Percentiles rank a stretch among this genome's conserved stretches.
Conservation (phyloP, 352 stramenopile species). For the Pythium phragmitis region DNA sequence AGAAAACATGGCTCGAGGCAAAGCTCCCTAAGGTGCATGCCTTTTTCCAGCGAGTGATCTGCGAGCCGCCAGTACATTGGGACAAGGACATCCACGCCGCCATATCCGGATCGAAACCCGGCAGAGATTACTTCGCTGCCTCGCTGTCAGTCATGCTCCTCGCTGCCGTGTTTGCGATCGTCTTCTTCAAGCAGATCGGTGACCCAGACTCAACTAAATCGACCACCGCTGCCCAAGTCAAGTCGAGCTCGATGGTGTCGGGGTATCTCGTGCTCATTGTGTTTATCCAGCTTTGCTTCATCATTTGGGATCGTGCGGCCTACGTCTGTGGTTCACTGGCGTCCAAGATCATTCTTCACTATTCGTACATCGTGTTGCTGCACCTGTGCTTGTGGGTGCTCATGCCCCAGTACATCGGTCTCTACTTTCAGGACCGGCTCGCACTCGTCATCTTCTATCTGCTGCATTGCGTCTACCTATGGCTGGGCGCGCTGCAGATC, state of each 20-base stretch:
- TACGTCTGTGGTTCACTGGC: slow-evolving; percentile 74
- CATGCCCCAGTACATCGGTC: slow-evolving; percentile 68
- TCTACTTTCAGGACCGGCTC: slow-evolving; percentile 76
- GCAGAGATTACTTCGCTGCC: slow-evolving; percentile 69
- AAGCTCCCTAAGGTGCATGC: slow-evolving; percentile 42
- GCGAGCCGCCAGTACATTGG: slow-evolving; percentile 66
- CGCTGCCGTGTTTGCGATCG: slow-evolving; percentile 62
- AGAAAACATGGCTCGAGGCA: slow-evolving; percentile 56
- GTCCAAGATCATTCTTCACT: slow-evolving; percentile 79
- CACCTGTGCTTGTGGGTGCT: slow-evolving; percentile 78
- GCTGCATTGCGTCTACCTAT: slow-evolving; percentile 78
- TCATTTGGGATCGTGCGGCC: slow-evolving; percentile 85
- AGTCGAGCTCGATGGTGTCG: slow-evolving; percentile 75
- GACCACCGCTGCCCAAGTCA: slow-evolving; percentile 45
- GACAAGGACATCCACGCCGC: slow-evolving; percentile 86
- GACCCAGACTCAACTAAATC: slow-evolving; percentile 46
- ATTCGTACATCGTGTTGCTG: slow-evolving; percentile 65
- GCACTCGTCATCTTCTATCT: slow-evolving; percentile 79
- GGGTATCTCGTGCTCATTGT: slow-evolving; percentile 86
- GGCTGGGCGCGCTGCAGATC: slow-evolving; percentile 75
- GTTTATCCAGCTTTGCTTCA: slow-evolving; percentile 73
- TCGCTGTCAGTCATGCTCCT: slow-evolving; percentile 69
- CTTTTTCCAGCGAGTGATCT: slow-evolving; percentile 72
- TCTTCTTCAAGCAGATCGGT: slow-evolving; percentile 78
- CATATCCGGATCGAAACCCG: slow-evolving; percentile 75